Evolutionary conservation across 108 stramenopile genomes (phyloP).

Genomic region (Nitzschia putrida): DNA sequence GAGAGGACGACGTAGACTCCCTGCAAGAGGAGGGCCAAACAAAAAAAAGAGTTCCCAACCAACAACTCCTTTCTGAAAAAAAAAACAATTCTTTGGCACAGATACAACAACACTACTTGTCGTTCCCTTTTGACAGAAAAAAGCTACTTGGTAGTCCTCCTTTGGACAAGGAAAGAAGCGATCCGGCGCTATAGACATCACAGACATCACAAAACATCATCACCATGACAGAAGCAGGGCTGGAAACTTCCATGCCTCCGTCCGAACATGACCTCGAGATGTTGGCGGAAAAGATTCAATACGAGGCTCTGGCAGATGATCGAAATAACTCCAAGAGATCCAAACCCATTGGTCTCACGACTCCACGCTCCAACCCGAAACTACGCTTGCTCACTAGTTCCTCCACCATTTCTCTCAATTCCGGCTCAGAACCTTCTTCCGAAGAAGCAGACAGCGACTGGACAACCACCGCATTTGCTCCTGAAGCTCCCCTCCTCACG

Average conservation of each 20-base stretch:
- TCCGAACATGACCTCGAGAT: background rate
- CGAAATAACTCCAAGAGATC: background rate
- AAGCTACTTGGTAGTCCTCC: too few species aligned
- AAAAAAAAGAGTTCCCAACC: too few species aligned
- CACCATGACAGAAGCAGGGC: background rate
- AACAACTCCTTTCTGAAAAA: too few species aligned
- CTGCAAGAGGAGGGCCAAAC: too few species aligned
- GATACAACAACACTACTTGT: too few species aligned
- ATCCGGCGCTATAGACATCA: background rate
- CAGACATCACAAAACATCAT: background rate
- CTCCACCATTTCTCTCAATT: slow-evolving; percentile 10
- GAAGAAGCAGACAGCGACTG: slow-evolving; percentile 5
- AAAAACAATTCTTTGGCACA: too few species aligned
- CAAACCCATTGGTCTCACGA: background rate
- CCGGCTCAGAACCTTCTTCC: background rate
- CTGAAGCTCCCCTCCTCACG: background rate
- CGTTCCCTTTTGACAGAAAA: too few species aligned
- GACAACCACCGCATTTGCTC: background rate
- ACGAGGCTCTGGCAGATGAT: background rate
- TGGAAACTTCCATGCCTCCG: background rate
- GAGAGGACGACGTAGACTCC: too few species aligned
- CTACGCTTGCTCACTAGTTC: slow-evolving; percentile 5
- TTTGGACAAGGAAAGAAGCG: too few species aligned
- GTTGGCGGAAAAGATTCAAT: background rate
- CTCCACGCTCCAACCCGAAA: slow-evolving; percentile 5